Conservation (phyloP, 345 rosid genomes). For the Eucalyptus rudis region DNA sequence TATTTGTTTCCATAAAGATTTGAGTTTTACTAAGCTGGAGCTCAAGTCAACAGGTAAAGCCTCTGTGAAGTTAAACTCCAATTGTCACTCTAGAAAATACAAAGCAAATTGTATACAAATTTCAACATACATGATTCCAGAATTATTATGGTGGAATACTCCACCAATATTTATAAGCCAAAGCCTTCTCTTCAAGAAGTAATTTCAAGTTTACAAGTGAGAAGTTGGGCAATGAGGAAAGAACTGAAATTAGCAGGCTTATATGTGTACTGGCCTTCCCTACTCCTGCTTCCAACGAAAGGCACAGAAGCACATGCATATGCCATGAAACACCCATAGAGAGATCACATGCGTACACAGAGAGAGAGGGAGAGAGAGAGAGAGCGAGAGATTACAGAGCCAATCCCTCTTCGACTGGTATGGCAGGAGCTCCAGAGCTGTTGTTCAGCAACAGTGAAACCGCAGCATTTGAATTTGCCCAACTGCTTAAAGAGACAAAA, state of each 20-base stretch:
- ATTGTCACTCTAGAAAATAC: background rate
- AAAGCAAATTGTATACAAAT: background rate
- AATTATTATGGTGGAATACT: background rate
- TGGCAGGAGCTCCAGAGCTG: conserved; percentile 8
- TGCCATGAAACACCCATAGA: background rate
- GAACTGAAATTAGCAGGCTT: background rate
- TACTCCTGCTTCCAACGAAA: background rate
- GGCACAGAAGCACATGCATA: background rate
- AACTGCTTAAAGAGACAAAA: background rate
- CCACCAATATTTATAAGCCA: background rate
- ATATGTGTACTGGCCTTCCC: background rate
- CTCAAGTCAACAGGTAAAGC: background rate
- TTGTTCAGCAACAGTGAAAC: conserved; percentile 16
- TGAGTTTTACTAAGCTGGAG: background rate
- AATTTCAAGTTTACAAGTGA: background rate
- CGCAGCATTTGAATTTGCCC: conserved; percentile 9
- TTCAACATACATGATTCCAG: background rate
- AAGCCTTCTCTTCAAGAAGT: background rate
- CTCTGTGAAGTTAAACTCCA: background rate
- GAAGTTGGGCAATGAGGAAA: background rate
- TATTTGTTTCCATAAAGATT: background rate
- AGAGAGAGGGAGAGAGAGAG: no score
- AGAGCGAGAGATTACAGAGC: conserved; percentile 18
- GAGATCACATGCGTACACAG: background rate
- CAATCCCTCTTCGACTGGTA: conserved; percentile 9